Evolutionary conservation across 108 stramenopile genomes (phyloP).

Genomic region (Epithemia pelagica): DNA sequence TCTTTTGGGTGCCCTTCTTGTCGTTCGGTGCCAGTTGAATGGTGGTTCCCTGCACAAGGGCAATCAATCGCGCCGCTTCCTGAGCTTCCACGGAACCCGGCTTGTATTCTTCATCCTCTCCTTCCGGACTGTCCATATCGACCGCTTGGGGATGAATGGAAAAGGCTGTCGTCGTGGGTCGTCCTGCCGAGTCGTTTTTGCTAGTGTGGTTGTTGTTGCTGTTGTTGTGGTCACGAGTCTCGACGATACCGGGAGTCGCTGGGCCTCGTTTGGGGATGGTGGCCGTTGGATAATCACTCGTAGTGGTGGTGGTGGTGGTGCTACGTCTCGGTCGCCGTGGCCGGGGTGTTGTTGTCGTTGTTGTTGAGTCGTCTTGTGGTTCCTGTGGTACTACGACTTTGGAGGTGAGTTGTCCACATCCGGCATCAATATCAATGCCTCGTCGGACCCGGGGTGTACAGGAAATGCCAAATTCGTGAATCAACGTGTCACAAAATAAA

Average conservation of each 20-base stretch:
- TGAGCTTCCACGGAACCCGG: background rate
- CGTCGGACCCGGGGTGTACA: conserved; percentile 87
- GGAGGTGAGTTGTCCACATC: conserved; percentile 92
- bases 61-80: background rate
- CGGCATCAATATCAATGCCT: conserved; percentile 98
- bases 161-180: too few relatives aligned
- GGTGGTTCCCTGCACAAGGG: background rate
- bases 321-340: too few relatives aligned
- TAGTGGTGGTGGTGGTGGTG: too few relatives aligned
- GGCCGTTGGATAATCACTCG: too few relatives aligned
- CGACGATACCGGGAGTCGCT: too few relatives aligned
- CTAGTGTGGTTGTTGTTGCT: too few relatives aligned
- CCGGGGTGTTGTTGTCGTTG: too few relatives aligned
- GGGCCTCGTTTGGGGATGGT: too few relatives aligned
- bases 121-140: background rate
- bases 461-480: conserved; percentile 56
- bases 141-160: background rate
- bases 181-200: too few relatives aligned
- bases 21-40: conserved; percentile 1
- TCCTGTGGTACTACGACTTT: too few relatives aligned
- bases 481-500: conserved; percentile 59
- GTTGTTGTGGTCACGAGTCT: too few relatives aligned
- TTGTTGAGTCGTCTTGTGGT: too few relatives aligned
- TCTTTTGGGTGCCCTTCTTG: background rate
- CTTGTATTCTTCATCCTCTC: background rate